Base-by-base conservation (phyloP, 1,284 basidiomycete genomes). In the Marasmius oreades region DNA sequence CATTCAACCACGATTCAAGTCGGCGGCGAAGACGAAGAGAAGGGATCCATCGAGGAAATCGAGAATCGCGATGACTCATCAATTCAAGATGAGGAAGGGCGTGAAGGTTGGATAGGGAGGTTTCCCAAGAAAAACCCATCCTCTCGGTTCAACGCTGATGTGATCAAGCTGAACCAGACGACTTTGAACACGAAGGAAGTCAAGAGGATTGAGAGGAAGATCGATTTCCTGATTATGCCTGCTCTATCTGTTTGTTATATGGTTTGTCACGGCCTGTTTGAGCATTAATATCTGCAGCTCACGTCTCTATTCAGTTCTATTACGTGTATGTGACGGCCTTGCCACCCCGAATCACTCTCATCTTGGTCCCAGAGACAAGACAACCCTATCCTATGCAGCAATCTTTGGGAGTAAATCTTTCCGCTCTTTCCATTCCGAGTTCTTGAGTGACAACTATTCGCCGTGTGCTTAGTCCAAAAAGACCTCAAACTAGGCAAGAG, bases 161-260 rank as follows among this genome's bases (percentile, higher is more conserved):
- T 74, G 4, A 68, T 67, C 0, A 61, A 63, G 20, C 65, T 69
- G 62, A 70, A 73, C 56, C 59, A 62, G 22, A 59, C 61, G 2
- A 63, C 62, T 14, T 62, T 74, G 22, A 69, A 73, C 59, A 64
- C 64, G 5, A 60, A 53, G 18, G 64, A 69, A 53, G 69, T 74
- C 28, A 69, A 68, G 57, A 55, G 70, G 59, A 64, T 75, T 44
- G 73, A 73, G 60, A 62, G 68, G 31, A 73, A 70, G 59, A 59
- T 75, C 6, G 72, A 68, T 60, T 57, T 64, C 59, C 61, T 73
- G 16, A 73, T 74, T 51, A 70, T 73, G 18, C 71, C 73, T 10
- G 65, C 69, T 24, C 66, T 76, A 22, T 63, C 67, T n/a, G 63
- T 75, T 33, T 74, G 73, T 60, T 77, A 77, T 59, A 67, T 69